phyloP scores from a whole-genome alignment of 306 rosid species.

The Hippophae gyantsensis region DNA sequence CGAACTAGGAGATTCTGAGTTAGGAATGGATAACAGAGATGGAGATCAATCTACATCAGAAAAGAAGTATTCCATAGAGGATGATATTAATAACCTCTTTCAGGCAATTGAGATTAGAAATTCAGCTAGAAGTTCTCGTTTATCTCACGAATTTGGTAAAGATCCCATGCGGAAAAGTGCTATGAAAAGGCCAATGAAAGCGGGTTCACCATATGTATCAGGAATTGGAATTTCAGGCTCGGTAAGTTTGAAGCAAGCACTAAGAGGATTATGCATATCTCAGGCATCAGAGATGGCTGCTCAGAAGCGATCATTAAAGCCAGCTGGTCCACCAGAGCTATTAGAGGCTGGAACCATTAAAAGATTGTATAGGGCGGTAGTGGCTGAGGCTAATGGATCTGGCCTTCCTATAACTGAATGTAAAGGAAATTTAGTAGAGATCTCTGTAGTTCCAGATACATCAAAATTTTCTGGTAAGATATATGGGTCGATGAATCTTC shows the following conservation, averaged over 20 bases:
- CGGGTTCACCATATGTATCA: constrained; percentile 52
- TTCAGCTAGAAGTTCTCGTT: constrained; percentile 44
- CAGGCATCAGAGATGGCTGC: constrained; percentile 99
- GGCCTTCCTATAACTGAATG: constrained; percentile 38
- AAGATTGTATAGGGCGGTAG: constrained; percentile 66
- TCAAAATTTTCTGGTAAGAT: constrained; percentile 37
- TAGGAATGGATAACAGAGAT: constrained; percentile 31
- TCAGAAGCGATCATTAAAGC: constrained; percentile 71
- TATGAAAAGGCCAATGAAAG: constrained; percentile 83
- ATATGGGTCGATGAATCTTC: constrained; percentile 14
- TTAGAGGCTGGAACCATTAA: constrained; percentile 91
- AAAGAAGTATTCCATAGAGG: constrained; percentile 69
- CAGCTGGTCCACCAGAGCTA: constrained; percentile 50
- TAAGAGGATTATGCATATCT: constrained; percentile 87
- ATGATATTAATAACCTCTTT: constrained; percentile 81
- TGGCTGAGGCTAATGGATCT: constrained; percentile 45
- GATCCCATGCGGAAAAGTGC: constrained; percentile 63
- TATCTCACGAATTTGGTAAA: constrained; percentile 28
- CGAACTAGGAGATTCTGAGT: constrained; percentile 45
- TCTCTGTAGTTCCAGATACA: constrained; percentile 68
- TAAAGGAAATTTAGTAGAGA: constrained; percentile 58
- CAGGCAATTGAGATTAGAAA: constrained; percentile 65
- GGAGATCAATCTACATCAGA: constrained; percentile 34
- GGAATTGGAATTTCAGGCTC: constrained; percentile 94
- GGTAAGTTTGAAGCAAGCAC: constrained; percentile 95